These are phyloP conservation scores for Pyrenophora seminiperda DNA, from an alignment of 2,329 filamentous ascomycete genomes.

Conservation along the genomic window DNA sequence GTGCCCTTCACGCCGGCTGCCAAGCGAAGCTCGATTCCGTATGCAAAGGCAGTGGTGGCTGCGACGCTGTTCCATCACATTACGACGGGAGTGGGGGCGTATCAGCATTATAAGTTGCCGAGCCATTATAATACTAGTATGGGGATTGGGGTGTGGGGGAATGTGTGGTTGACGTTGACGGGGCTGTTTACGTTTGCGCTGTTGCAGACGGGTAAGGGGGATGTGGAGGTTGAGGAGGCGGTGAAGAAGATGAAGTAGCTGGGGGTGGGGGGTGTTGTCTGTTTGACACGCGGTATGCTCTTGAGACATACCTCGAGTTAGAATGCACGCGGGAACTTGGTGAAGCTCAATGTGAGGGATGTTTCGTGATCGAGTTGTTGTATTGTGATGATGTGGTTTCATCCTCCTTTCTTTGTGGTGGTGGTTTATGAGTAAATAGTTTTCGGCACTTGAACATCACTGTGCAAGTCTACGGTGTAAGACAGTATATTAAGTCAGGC, in stretches of 20 bases:
- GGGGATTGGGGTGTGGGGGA: conserved; percentile 34
- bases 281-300: no score
- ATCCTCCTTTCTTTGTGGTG: no score
- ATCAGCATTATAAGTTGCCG: conserved; percentile 33
- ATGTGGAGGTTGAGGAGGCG: conserved; percentile 14
- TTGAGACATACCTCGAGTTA: no score
- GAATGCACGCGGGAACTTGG: neutral
- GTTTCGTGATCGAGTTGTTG: no score
- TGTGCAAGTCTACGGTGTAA: no score
- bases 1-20: conserved; percentile 19
- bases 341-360: no score
- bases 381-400: no score
- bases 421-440: no score
- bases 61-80: conserved; percentile 33
- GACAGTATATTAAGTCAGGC: no score
- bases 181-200: conserved; percentile 21
- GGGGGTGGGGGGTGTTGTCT: neutral
- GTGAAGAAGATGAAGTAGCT: conserved; percentile 18
- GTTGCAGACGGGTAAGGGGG: conserved; percentile 15
- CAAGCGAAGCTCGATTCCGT: conserved; percentile 12
- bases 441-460: no score
- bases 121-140: conserved; percentile 33
- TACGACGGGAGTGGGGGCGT: conserved; percentile 29
- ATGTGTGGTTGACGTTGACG: conserved; percentile 31
- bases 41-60: conserved; percentile 29